These are phyloP conservation scores for Colletotrichum sp. DNA, from an alignment of 2,329 filamentous ascomycete genomes.

Conservation along the genomic window DNA sequence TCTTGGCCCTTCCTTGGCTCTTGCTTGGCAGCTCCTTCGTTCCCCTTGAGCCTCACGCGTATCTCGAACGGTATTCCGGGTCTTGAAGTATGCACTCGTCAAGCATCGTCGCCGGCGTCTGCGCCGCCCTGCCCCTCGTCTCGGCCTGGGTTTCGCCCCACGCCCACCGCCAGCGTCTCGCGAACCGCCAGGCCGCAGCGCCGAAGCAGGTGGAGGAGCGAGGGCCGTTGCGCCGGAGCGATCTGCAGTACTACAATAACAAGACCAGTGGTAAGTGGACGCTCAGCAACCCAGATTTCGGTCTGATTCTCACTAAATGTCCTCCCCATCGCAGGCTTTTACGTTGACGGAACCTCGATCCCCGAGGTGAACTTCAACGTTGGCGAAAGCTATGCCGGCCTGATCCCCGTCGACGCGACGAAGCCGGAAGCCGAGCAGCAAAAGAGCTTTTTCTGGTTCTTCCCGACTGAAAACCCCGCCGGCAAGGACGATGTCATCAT, in stretches of 20 bases:
- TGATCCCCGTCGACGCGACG: slow-evolving; percentile 58
- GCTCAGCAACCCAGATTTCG: accelerated
- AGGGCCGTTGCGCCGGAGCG: neutral
- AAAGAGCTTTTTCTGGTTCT: slow-evolving; percentile 89
- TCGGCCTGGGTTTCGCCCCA: neutral
- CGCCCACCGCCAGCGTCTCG: neutral
- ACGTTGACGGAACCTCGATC: slow-evolving; percentile 66
- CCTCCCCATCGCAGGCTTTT: slow-evolving; percentile 50
- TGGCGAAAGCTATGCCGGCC: slow-evolving; percentile 66
- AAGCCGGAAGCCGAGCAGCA: slow-evolving; percentile 53
- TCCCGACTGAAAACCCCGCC: slow-evolving; percentile 92
- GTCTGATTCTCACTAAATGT: neutral
- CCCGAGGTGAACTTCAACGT: slow-evolving; percentile 74
- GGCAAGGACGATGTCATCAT: slow-evolving; percentile 89
- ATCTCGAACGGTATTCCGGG: neutral
- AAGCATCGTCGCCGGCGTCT: neutral
- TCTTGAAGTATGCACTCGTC: neutral
- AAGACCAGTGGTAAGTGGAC: slow-evolving; percentile 1
- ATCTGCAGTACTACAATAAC: slow-evolving; percentile 4
- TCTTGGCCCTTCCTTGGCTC: neutral
- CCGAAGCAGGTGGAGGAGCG: neutral
- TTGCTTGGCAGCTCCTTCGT: neutral
- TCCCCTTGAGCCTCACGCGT: neutral
- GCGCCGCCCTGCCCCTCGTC: neutral
- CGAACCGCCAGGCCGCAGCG: neutral